Percentiles rank a stretch among this genome's conserved stretches.
phyloP scores from a whole-genome alignment of 495 filamentous ascomycete genomes.

The Collariella sp. region DNA sequence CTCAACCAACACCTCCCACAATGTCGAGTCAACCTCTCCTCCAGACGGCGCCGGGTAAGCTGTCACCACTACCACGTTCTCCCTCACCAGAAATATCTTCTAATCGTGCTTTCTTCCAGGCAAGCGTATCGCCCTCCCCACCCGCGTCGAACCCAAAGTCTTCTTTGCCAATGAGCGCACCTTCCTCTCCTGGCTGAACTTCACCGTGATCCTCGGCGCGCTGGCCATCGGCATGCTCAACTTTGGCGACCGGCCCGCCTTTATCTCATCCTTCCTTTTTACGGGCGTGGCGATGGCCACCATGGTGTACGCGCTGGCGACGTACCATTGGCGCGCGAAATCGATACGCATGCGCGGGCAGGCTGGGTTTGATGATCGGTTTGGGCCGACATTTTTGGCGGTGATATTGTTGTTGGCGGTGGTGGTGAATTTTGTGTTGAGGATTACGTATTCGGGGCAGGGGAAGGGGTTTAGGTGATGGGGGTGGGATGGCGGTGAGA shows the following conservation, averaged over 20 bases:
- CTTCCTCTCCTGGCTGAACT: slow-evolving; percentile 98
- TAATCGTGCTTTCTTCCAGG: slow-evolving; percentile 39
- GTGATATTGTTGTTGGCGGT: slow-evolving; percentile 77
- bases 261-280: slow-evolving; percentile 87
- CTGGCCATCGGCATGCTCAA: slow-evolving; percentile 94
- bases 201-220: slow-evolving; percentile 94
- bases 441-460: slow-evolving; percentile 51
- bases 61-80: not conserved
- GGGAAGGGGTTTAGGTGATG: slow-evolving; percentile 1
- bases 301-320: slow-evolving; percentile 90
- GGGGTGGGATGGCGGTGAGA: not conserved
- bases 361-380: slow-evolving; percentile 91
- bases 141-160: slow-evolving; percentile 97
- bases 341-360: slow-evolving; percentile 86
- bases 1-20: not conserved
- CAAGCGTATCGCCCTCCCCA: slow-evolving; percentile 97
- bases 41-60: slow-evolving; percentile 71
- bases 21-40: slow-evolving; percentile 98
- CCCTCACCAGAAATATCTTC: not conserved
- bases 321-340: slow-evolving; percentile 94
- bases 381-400: slow-evolving; percentile 83
- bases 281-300: slow-evolving; percentile 89
- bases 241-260: slow-evolving; percentile 88
- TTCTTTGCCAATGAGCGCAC: slow-evolving; percentile 99
- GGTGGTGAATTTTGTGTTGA: slow-evolving; percentile 85